A percentile compares a stretch with the other conserved stretches of the same genome.
phyloP scores from a whole-genome alignment of 257 asterid genomes.

The Capsicum rhomboideum region DNA sequence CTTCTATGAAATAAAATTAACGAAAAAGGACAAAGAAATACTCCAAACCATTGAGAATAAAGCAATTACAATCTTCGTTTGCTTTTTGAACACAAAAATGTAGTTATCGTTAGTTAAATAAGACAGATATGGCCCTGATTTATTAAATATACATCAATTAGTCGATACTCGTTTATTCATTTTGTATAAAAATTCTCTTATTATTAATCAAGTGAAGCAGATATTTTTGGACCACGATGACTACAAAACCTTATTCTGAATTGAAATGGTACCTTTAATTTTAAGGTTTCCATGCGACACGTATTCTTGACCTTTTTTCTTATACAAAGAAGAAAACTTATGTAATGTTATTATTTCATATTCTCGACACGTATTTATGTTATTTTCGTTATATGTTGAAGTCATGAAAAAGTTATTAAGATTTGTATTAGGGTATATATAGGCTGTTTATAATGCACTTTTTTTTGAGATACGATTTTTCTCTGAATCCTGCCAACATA shows the following conservation, averaged over 20 bases:
- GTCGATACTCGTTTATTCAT: too few relatives aligned
- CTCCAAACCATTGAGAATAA: too few relatives aligned
- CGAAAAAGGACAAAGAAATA: too few relatives aligned
- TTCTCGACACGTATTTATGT: not conserved
- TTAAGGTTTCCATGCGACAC: too few relatives aligned
- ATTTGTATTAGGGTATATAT: not conserved
- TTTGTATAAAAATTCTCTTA: too few relatives aligned
- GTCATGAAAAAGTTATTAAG: not conserved
- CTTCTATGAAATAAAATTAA: too few relatives aligned
- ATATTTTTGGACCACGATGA: not conserved
- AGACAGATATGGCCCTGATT: not conserved
- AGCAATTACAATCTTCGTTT: too few relatives aligned
- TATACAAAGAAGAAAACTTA: not conserved
- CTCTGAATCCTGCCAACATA: not conserved
- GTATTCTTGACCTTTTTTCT: not conserved
- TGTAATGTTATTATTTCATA: not conserved
- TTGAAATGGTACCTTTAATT: too few relatives aligned
- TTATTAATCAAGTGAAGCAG: not conserved
- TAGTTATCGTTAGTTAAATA: not conserved
- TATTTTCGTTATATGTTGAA: accelerated
- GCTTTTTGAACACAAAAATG: too few relatives aligned
- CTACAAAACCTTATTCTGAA: not conserved
- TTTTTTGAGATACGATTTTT: not conserved
- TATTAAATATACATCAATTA: not conserved
- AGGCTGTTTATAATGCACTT: accelerated